Evolutionary conservation across 2,329 filamentous ascomycete genomes (phyloP).

Genomic region (Paecilomyces fulvus): DNA sequence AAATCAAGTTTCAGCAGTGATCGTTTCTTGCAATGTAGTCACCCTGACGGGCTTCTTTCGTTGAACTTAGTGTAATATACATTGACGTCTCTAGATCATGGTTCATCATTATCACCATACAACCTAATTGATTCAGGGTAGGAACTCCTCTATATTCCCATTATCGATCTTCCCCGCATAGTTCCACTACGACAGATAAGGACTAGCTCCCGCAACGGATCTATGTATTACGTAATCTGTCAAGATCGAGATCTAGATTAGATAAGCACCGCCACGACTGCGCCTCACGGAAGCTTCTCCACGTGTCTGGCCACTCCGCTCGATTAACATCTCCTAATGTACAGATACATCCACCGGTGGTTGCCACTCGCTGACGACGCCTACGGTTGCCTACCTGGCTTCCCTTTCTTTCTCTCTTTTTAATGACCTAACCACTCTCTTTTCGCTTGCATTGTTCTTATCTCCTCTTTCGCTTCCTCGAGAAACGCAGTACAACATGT

Average conservation of each 20-base stretch:
- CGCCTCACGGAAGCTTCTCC: constrained; percentile 6
- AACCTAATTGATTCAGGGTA: background rate
- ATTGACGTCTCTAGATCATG: background rate
- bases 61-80: background rate
- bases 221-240: no score
- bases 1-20: background rate
- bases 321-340: background rate
- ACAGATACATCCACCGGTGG: background rate
- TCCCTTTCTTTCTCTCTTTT: background rate
- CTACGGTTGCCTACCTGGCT: background rate
- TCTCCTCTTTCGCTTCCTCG: background rate
- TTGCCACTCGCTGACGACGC: background rate
- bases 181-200: background rate
- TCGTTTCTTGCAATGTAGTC: background rate
- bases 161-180: background rate
- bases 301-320: constrained; percentile 1
- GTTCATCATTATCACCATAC: background rate
- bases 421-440: background rate
- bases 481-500: constrained; percentile 10
- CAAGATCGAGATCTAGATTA: constrained; percentile 3
- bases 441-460: background rate
- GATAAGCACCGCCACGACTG: constrained; percentile 3
- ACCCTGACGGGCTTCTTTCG: background rate
- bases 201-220: background rate
- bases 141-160: background rate